phyloP scores from a whole-genome alignment of 2,329 filamentous ascomycete genomes.

The Simplicillium aogashimaense region DNA sequence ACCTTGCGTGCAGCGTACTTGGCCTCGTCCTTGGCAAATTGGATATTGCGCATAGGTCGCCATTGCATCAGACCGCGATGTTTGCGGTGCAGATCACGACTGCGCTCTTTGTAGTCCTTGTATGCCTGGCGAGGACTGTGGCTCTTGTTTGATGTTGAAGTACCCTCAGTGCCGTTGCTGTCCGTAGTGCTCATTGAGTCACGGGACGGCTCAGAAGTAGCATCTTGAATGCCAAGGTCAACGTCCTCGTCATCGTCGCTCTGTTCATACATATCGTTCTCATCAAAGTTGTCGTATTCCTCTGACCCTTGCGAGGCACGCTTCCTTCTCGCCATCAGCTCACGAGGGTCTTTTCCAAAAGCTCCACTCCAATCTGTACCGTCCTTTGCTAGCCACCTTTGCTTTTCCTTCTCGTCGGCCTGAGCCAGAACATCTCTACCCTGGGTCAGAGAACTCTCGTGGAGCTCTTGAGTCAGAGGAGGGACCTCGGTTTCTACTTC shows the following conservation, averaged over 20 bases:
- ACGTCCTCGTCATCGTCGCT: conserved; percentile 26
- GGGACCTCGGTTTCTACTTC: conserved; percentile 67
- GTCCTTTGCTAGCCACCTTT: conserved; percentile 68
- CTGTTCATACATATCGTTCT: conserved; percentile 22
- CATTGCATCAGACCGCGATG: conserved; percentile 92
- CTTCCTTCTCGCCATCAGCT: conserved; percentile 24
- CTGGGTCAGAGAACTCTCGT: conserved; percentile 70
- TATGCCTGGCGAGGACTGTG: conserved; percentile 39
- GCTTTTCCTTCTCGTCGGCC: conserved; percentile 60
- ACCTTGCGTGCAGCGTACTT: conserved; percentile 68
- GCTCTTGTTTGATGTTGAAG: conserved; percentile 17
- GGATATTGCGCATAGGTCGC: conserved; percentile 76
- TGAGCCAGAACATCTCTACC: conserved; percentile 73
- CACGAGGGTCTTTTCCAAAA: conserved; percentile 67
- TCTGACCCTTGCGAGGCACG: conserved; percentile 22
- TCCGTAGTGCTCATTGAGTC: conserved; percentile 30
- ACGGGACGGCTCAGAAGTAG: conserved; percentile 21
- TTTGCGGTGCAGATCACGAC: conserved; percentile 70
- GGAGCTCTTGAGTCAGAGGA: conserved; percentile 60
- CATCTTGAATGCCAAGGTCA: conserved; percentile 52
- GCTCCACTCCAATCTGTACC: conserved; percentile 82
- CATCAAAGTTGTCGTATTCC: conserved; percentile 24
- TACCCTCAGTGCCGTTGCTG: conserved; percentile 16
- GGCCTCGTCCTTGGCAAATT: conserved; percentile 82
- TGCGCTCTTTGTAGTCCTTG: conserved; percentile 56